A percentile compares a stretch with the other conserved stretches of the same genome.
These are phyloP conservation scores for Microsporum audouinii DNA, from an alignment of 2,329 filamentous ascomycete genomes.

Conservation along the genomic window DNA sequence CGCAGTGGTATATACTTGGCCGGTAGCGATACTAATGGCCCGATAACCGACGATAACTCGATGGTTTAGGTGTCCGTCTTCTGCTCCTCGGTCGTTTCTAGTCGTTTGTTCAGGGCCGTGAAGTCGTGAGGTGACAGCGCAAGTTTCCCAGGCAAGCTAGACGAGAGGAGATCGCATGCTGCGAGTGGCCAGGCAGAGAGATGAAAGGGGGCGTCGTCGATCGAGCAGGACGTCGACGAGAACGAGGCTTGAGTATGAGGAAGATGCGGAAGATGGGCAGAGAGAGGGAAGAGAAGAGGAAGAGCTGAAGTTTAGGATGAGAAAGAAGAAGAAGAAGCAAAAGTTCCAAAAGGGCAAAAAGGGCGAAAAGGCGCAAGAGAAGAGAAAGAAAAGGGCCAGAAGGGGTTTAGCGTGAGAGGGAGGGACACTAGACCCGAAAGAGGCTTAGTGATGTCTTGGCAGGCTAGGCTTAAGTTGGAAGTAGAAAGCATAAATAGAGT, in stretches of 20 bases:
- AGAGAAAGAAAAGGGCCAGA: background rate
- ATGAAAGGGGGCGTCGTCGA: no score
- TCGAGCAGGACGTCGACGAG: background rate
- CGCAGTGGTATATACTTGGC: slow-evolving; percentile 11
- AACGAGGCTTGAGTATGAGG: slow-evolving; percentile 8
- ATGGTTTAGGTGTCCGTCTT: background rate
- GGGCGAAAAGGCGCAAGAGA: slow-evolving; percentile 1
- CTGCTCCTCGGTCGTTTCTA: background rate
- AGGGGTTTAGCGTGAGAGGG: background rate
- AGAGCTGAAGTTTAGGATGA: background rate
- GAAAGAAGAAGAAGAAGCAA: slow-evolving; percentile 5
- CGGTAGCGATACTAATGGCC: background rate
- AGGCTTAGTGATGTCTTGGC: background rate
- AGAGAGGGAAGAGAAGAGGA: slow-evolving; percentile 10
- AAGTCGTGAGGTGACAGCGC: background rate
- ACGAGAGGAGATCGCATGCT: background rate
- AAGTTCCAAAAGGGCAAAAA: background rate
- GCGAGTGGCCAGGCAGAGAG: background rate
- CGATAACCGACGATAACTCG: background rate
- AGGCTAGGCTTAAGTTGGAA: background rate
- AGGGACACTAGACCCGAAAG: background rate
- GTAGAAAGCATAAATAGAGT: background rate
- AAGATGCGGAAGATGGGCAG: slow-evolving; percentile 4
- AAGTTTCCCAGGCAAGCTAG: background rate
- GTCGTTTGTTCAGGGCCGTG: slow-evolving; percentile 5